Base-by-base conservation (phyloP, 352 stramenopile species). In the Lagenidium sp. region DNA sequence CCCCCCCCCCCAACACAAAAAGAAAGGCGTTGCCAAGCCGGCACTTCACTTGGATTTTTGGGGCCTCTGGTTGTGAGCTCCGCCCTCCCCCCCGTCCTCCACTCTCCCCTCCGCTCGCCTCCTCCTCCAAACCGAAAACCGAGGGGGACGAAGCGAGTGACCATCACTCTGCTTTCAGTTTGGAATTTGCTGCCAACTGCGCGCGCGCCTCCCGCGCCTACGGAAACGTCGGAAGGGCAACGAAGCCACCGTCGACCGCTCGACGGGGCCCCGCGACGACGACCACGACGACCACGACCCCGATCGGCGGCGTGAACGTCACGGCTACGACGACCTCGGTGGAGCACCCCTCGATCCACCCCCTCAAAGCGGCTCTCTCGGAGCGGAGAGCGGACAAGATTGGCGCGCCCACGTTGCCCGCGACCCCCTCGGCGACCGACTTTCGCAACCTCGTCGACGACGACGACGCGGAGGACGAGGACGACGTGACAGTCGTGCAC, bases 131-230 rank as follows among this genome's bases (percentile, higher is more conserved):
- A n/a, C n/a, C n/a, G n/a, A n/a, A n/a, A 47, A 31, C 41, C 39
- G 31, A 36, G 34, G 19, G 28, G 29, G 44, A 52, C 22, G 31
- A 15, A 24, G 42, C 19, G 48, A 46, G 48, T 49, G 50, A 58
- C 53, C 45, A 60, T 54, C 52, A 60, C 52, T 60, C 52, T 54
- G 16, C 40, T 31, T 54, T 60, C 52, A 60, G 52, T 60, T 50
- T 60, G 32, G 44, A 60, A 60, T 60, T 60, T 60, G 52, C 52
- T 38, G 22, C 34, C 44, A 30, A 46, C 43, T 54, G 52, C 52
- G 50, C 39, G 39, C 39, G 40, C 47, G n/a, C 29, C 22, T 15
- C 29, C 25, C 16, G 41, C 47, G 47, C 24, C 22, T 26, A 23
- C 46, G 37, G 46, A 43, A 39, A n/a, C n/a, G n/a, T n/a, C n/a